Evolutionary conservation across 495 filamentous ascomycete genomes (phyloP).

Genomic region (Penicillium alfredii): DNA sequence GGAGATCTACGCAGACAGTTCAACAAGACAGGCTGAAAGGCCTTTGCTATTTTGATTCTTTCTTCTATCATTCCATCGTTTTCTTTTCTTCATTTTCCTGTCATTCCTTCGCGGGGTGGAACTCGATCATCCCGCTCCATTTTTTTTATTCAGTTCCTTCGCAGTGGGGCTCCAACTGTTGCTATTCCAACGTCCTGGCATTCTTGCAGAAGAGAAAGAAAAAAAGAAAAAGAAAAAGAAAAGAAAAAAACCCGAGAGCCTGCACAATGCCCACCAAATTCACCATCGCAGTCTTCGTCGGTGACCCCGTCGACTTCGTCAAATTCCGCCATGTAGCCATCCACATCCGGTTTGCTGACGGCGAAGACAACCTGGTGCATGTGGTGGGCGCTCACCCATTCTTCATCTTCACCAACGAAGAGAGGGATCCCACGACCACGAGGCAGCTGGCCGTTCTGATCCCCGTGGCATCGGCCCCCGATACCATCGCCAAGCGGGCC

Average conservation of each 20-base stretch:
- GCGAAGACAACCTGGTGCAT: conserved; percentile 16
- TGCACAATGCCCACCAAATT: conserved; percentile 16
- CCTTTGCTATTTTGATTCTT: too few relatives aligned
- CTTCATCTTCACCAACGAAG: conserved; percentile 25
- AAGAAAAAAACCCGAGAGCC: background rate
- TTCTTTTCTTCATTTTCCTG: too few relatives aligned
- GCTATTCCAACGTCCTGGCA: too few relatives aligned
- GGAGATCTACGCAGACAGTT: too few relatives aligned
- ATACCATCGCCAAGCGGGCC: conserved; percentile 11
- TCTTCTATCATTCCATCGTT: too few relatives aligned
- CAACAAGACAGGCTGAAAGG: too few relatives aligned
- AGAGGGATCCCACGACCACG: conserved; percentile 34
- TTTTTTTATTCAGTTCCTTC: too few relatives aligned
- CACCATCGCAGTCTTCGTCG: conserved; percentile 24
- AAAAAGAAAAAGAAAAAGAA: too few relatives aligned
- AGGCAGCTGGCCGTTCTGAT: conserved; percentile 51
- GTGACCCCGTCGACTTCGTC: conserved; percentile 26
- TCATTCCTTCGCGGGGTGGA: too few relatives aligned
- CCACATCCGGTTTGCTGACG: conserved; percentile 18
- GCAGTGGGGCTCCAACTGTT: too few relatives aligned
- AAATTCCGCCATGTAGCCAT: conserved; percentile 31
- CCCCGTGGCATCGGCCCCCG: conserved; percentile 14
- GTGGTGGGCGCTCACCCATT: conserved; percentile 24
- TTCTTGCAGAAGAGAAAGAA: too few relatives aligned
- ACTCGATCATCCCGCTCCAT: too few relatives aligned